Base-by-base conservation (phyloP, 1,284 basidiomycete species). In the Rhizopogon hawkerae region DNA sequence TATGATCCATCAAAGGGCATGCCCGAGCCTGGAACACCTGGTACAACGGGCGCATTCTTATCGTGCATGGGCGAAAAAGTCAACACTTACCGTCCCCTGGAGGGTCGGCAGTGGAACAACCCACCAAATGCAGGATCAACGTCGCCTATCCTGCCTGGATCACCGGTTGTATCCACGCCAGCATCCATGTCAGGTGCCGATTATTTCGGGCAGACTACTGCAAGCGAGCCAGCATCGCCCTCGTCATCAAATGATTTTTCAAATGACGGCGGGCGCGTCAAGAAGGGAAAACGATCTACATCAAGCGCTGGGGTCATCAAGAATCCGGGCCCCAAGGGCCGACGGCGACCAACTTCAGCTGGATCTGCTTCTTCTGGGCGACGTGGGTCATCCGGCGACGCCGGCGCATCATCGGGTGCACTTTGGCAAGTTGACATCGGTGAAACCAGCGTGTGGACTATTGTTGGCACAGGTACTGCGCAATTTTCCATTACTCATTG, bases 361-460 rank as follows among this genome's bases (percentile, higher is more conserved):
- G 82, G 83, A 5, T 85, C 85, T 21, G 77, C 80, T 10, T 76
- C 79, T 38, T 83, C 81, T 35, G 72, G 74, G 44, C 72, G 84
- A 35, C 76, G 83, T 47, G 79, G 81, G 26, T 77, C 79, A 23
- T 71, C 76, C 29, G 79, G 80, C 57, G 85, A 88, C 51, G 65
- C 76, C 37, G 76, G 78, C 36, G 80, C 79, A 43, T 79, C 80
- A 38, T 88, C 85, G 2, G 88, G 88, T 48, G 85, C 88, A 13
- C 73, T 89, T 21, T 91, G 89, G 88, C 83, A 86, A 60, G 85
- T 90, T 49, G 86, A 90, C 64, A 88, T 90, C 53, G 87, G 87
- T 52, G 89, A 92, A 69, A 89, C 88, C 35, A 89, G 89, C 63
- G 85, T 93, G 35, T 94, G 92, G 92, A 92, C 90, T 11, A 91